Percentiles rank a stretch among this genome's conserved stretches.
phyloP scores from a whole-genome alignment of 169 alveolate genomes.

The Neospora caninum region DNA sequence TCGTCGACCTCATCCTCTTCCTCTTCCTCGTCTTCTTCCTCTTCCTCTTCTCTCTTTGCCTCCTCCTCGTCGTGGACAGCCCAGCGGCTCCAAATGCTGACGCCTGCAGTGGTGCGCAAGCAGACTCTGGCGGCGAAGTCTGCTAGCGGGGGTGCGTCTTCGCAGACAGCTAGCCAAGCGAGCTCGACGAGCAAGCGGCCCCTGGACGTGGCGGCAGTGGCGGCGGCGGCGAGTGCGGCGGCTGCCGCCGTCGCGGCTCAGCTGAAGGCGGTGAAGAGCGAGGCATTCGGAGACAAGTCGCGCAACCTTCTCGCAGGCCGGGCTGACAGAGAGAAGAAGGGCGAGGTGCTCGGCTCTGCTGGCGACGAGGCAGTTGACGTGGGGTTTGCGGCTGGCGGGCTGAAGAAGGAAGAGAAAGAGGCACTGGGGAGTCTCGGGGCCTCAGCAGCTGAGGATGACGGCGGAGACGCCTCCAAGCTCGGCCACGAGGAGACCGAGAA shows the following conservation, averaged over 20 bases:
- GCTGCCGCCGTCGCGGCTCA: conserved; percentile 42
- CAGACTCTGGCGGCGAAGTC: conserved; percentile 59
- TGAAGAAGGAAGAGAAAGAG: not conserved
- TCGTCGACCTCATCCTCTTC: not conserved
- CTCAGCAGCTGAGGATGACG: not conserved
- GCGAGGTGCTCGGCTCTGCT: conserved; percentile 49
- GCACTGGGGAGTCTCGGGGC: not conserved
- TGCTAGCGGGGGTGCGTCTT: conserved; percentile 52
- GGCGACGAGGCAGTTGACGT: not conserved
- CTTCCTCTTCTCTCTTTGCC: conserved; percentile 27
- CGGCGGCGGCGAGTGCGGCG: conserved; percentile 43
- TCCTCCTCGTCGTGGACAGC: conserved; percentile 62
- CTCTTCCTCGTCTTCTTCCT: conserved; percentile 39
- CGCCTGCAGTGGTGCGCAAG: conserved; percentile 68
- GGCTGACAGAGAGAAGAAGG: not conserved
- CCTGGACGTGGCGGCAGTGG: conserved; percentile 36
- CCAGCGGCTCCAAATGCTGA: conserved; percentile 63
- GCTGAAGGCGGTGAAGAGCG: conserved; percentile 45
- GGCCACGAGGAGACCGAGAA: not conserved
- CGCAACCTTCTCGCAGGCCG: not conserved
- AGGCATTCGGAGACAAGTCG: not conserved
- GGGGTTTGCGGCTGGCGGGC: not conserved
- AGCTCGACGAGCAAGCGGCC: conserved; percentile 12
- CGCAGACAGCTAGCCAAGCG: conserved; percentile 44
- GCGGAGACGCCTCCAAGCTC: not conserved